Base-by-base conservation (phyloP, 1,284 basidiomycete species). In the Mycosarcoma mackinlayi region DNA sequence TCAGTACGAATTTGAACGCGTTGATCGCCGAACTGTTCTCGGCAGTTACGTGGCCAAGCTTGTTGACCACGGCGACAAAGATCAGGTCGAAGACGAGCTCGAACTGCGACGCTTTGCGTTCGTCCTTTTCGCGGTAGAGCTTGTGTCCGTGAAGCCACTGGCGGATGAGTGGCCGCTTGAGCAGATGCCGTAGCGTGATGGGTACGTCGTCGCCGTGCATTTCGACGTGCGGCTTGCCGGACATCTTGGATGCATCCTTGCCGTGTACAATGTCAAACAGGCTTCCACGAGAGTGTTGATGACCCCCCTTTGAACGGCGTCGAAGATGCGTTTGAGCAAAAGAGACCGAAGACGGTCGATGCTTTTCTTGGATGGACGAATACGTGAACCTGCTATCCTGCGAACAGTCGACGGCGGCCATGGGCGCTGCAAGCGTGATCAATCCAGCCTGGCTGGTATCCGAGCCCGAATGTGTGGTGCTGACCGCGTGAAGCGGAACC, bases 61-160 rank as follows among this genome's bases (percentile, higher is more conserved):
- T 78, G 31, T 70, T 70, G 25, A 70, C 67, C 2, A 70, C 67
- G 13, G 67, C 67, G 42, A 78, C 77, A 39, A 81, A 75, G 61
- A 77, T 73, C 19, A 81, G 65, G 50, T 83, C 82, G 28, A 81
- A 83, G 33, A 83, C 81, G 16, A 83, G 76, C 50, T 83, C 82
- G 46, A 81, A 80, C 24, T 80, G 76, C 10, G 66, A 69, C 1
- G 80, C 73, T 24, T 76, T 65, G 11, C 82, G 68, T 39, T 79
- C 78, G 56, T 73, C 73, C 19, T 60, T 65, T 41, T 83, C 82
- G 27, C 78, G 64, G 47, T 76, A 83, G 40, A 82, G 54, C 45
- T 77, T 64, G 34, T 75, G 77, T 28, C 76, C 64, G 41, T 77
- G 60, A 4, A 83, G 56, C 77, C 78, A 83, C 48, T 83, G 82